These are phyloP conservation scores for Trichopus zeylanicus DNA, from an alignment of 116 monocot genomes.

Conservation along the genomic window DNA sequence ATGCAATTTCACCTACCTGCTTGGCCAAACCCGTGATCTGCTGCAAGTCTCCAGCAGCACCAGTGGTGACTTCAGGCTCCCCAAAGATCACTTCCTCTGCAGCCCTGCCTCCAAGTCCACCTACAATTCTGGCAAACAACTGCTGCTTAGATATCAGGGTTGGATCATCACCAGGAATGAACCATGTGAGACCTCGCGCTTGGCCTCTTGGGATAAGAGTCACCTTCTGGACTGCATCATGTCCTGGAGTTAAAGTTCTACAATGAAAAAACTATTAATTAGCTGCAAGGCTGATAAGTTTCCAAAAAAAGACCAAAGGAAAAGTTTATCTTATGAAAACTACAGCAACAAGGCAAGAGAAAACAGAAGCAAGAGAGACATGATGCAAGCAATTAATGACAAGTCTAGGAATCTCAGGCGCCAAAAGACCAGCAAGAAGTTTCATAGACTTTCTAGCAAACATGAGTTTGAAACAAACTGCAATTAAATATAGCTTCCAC, in stretches of 20 bases:
- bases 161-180: conserved; percentile 65
- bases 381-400: no score
- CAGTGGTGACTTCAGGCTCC: conserved; percentile 77
- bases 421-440: no score
- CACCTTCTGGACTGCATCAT: conserved; percentile 79
- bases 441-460: no score
- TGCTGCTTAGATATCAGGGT: conserved; percentile 78
- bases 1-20: conserved; percentile 26
- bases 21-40: conserved; percentile 70
- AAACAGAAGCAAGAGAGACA: no score
- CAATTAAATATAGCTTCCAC: no score
- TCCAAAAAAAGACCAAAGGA: background rate
- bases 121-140: conserved; percentile 66
- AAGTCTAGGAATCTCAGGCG: no score
- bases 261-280: conserved; percentile 3
- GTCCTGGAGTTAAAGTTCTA: conserved; percentile 72
- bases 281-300: background rate
- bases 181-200: conserved; percentile 79
- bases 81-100: conserved; percentile 79
- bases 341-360: no score
- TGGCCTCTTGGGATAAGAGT: conserved; percentile 69
- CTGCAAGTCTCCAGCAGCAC: conserved; percentile 72
- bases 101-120: conserved; percentile 77
- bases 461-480: no score
- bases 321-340: background rate